These are phyloP conservation scores for Beauveria asiatica DNA, from an alignment of 2,329 filamentous ascomycete genomes.

Conservation along the genomic window DNA sequence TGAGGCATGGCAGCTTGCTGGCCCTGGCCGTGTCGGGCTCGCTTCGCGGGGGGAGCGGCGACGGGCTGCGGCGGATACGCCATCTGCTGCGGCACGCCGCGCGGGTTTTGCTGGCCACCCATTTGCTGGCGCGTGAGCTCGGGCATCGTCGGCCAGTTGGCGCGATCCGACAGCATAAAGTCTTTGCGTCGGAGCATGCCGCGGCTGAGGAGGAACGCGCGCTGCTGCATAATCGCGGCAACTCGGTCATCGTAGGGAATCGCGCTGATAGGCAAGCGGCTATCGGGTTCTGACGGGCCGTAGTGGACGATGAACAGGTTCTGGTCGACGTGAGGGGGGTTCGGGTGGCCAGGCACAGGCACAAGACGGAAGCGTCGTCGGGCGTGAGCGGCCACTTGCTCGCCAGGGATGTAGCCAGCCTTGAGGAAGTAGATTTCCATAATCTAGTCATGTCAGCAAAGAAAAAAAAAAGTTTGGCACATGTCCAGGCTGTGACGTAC, in stretches of 20 bases:
- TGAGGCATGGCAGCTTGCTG: conserved; percentile 31
- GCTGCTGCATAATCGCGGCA: conserved; percentile 51
- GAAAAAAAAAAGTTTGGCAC: background rate
- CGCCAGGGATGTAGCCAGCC: conserved; percentile 68
- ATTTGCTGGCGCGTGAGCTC: conserved; percentile 42
- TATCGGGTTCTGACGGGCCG: conserved; percentile 62
- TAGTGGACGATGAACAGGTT: conserved; percentile 91
- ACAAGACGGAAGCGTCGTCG: conserved; percentile 80
- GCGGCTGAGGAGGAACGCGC: conserved; percentile 59
- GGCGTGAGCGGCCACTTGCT: conserved; percentile 66
- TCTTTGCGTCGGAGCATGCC: conserved; percentile 83
- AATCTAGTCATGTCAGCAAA: conserved; percentile 41
- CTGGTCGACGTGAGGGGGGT: conserved; percentile 64
- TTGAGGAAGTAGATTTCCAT: conserved; percentile 85
- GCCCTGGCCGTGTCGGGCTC: conserved; percentile 37
- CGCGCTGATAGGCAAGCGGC: conserved; percentile 61
- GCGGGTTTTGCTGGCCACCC: conserved; percentile 36
- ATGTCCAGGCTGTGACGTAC: conserved; percentile 29
- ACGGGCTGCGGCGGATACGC: conserved; percentile 49
- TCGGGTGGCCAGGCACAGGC: conserved; percentile 61
- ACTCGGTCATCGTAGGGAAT: conserved; percentile 56
- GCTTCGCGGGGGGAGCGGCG: conserved; percentile 47
- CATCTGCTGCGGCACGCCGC: conserved; percentile 50
- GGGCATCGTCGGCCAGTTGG: conserved; percentile 81
- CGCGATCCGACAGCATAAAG: conserved; percentile 85